Base-by-base conservation (phyloP, 331 rosid genomes). In the Telfairia occidentalis region DNA sequence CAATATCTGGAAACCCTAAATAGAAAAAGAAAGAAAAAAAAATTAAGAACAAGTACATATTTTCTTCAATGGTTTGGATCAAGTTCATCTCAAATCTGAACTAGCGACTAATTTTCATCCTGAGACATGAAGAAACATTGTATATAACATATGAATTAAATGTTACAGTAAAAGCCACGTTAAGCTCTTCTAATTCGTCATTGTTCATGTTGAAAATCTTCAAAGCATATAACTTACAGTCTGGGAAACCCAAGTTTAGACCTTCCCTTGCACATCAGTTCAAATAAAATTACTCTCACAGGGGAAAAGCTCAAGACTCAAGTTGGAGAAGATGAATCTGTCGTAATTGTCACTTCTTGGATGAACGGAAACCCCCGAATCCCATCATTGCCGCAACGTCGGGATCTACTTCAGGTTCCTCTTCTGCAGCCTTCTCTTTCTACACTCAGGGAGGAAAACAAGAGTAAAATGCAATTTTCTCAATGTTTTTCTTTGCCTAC, bases 351-450 rank as follows among this genome's bases (percentile, higher is more conserved):
- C 85, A 89, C 81, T 92, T 90, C 84, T 92, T 95, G 70, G 92
- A 80, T 50, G 97, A 88, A 73, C 93, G 77, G 28, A 92, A 95
- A 71, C 99, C 99, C 2, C 99, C 97, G 76, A 95, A 95, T 28
- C 97, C 99, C 99, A 95, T 95, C 97, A 95, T 85, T 37, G 96
- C 96, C 35, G 97, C 97, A 66, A 94, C 89, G 30, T 94, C 98
- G 9, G 98, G 87, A 82, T 94, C 98, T 1, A 77, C 85, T 85
- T 94, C 98, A 19, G 89, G 81, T 71, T 85, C 84, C 84, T 93
- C 98, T 79, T 83, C 98, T 42, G 54, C 87, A 15, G 83, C 87
- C 78, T 92, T 90, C 82, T 88, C 96, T 80, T 87, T 95, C 99
- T 88, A 90, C 74, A 87, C 30, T 37, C 73, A 66, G 65, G 69